Percentiles rank a stretch among this genome's conserved stretches.
These are phyloP conservation scores for Colletotrichum destructivum DNA, from an alignment of 2,329 filamentous ascomycete genomes.

Conservation along the genomic window DNA sequence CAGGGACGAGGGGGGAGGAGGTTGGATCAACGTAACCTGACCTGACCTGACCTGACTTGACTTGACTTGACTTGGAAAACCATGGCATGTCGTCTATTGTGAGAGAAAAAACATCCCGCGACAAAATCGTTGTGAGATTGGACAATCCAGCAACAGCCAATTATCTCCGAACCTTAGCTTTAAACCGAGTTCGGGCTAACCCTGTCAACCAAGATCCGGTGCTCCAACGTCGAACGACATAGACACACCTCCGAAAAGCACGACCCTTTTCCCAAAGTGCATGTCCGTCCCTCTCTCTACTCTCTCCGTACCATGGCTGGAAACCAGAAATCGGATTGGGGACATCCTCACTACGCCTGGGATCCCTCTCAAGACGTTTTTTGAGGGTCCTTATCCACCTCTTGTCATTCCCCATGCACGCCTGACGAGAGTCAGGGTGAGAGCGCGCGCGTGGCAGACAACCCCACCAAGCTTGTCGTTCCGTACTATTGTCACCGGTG, in stretches of 20 bases:
- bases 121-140: conserved; percentile 14
- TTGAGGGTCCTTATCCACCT: background rate
- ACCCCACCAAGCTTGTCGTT: conserved; percentile 1
- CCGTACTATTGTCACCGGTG: conserved; percentile 17
- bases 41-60: conserved; percentile 19
- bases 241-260: conserved; percentile 7
- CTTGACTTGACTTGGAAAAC: conserved; percentile 22
- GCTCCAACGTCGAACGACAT: background rate
- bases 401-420: conserved; percentile 3
- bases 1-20: too few species aligned
- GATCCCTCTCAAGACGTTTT: conserved; percentile 24
- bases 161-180: too few species aligned
- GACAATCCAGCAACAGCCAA: background rate
- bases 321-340: conserved; percentile 17
- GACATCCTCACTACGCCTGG: conserved; percentile 27
- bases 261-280: conserved; percentile 14
- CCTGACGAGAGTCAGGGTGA: background rate
- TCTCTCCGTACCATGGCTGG: background rate
- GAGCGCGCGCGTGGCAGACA: background rate
- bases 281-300: background rate
- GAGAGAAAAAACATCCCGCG: background rate
- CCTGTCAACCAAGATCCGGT: conserved; percentile 27
- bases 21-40: background rate
- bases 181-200: conserved; percentile 7
- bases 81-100: background rate